Evolutionary conservation across 2,329 filamentous ascomycete species (phyloP).

Genomic region (Mycosphaerelloides madeirae): DNA sequence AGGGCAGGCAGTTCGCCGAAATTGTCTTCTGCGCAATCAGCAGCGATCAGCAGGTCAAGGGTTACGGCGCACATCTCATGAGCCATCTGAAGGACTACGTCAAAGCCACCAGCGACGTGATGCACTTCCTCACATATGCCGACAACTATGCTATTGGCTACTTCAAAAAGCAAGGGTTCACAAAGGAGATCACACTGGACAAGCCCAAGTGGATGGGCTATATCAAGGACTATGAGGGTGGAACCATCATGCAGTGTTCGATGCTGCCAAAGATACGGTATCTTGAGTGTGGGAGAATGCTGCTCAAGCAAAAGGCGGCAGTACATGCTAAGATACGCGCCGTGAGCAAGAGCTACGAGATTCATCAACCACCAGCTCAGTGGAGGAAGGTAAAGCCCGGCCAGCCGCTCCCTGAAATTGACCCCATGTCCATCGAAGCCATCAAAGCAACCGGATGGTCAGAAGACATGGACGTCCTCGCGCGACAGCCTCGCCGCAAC

Average conservation of each 20-base stretch:
- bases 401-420: conserved; percentile 58
- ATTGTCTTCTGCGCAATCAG: conserved; percentile 98
- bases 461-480: conserved; percentile 94
- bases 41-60: conserved; percentile 97
- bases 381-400: conserved; percentile 64
- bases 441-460: conserved; percentile 93
- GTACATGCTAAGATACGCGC: conserved; percentile 93
- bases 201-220: conserved; percentile 97
- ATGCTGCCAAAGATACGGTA: conserved; percentile 96
- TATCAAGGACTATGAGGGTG: conserved; percentile 98
- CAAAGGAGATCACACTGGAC: conserved; percentile 93
- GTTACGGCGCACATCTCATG: conserved; percentile 97
- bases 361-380: conserved; percentile 78
- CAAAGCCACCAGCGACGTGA: conserved; percentile 91
- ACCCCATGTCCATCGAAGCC: conserved; percentile 79
- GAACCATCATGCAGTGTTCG: conserved; percentile 98
- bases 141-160: conserved; percentile 99
- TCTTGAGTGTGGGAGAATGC: conserved; percentile 85
- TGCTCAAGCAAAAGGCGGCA: conserved; percentile 94
- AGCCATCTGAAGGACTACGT: conserved; percentile 97
- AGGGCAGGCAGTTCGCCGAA: conserved; percentile 86
- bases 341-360: conserved; percentile 79
- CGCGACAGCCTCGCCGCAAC: conserved; percentile 88
- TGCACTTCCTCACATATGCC: conserved; percentile 98
- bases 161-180: conserved; percentile 99